Evolutionary conservation across 139 green algal genomes (phyloP).

Genomic region (Chlorella sp.): DNA sequence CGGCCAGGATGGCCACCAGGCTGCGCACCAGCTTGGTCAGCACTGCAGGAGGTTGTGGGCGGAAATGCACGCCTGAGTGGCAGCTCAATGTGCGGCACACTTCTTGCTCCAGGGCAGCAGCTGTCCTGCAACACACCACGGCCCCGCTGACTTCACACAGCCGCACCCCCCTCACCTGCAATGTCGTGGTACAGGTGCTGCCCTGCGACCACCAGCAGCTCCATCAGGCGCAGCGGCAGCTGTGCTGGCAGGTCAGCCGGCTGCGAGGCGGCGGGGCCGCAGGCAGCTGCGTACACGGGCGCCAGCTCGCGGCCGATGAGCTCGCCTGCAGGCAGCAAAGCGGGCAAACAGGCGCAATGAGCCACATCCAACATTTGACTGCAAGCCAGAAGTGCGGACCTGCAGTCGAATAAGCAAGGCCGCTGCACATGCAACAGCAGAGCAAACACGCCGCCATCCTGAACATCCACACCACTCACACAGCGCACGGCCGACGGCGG

Average conservation of each 20-base stretch:
- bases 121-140: too few species aligned
- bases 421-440: too few species aligned
- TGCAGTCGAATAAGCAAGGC: too few species aligned
- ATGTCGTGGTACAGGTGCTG: conserved; percentile 50
- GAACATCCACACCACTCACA: conserved; percentile 17
- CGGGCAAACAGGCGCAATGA: too few species aligned
- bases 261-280: neutral
- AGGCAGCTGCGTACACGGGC: neutral
- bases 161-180: neutral
- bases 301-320: conserved; percentile 14
- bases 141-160: too few species aligned
- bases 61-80: too few species aligned
- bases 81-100: too few species aligned
- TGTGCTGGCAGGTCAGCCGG: neutral
- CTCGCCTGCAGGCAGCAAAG: neutral
- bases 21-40: conserved; percentile 22
- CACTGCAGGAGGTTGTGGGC: conserved; percentile 27
- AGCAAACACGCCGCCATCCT: too few species aligned
- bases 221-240: conserved; percentile 29
- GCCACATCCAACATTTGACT: too few species aligned
- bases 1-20: neutral
- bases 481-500: conserved; percentile 51
- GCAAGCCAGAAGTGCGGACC: too few species aligned
- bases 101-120: too few species aligned
- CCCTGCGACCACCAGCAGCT: conserved; percentile 49